Percentiles rank a stretch among this genome's conserved stretches.
phyloP scores from a whole-genome alignment of 2,329 filamentous ascomycete species.

The Sclerotinia minor region DNA sequence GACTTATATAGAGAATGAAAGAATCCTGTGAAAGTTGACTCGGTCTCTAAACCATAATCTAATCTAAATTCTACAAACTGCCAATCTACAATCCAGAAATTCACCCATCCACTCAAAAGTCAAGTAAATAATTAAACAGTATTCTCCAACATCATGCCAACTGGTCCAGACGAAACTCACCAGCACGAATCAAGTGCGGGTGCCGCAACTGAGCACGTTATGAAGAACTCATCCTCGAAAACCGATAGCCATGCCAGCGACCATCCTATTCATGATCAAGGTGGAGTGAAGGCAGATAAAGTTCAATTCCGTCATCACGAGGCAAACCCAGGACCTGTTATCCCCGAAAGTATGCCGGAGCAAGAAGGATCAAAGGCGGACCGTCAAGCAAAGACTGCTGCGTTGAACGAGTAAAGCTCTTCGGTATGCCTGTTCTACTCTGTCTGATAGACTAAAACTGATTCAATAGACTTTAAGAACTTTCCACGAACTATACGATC shows the following conservation, averaged over 20 bases:
- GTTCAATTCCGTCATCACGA: constrained; percentile 53
- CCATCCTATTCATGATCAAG: constrained; percentile 43
- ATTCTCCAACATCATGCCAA: constrained; percentile 42
- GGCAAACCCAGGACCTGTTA: constrained; percentile 59
- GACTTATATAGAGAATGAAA: constrained; percentile 20
- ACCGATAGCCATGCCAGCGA: constrained; percentile 43
- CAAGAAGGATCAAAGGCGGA: constrained; percentile 69
- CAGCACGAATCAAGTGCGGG: constrained; percentile 35
- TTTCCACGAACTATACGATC: not conserved
- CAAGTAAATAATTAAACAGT: constrained; percentile 20
- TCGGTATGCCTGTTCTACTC: constrained; percentile 31
- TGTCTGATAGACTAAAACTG: not conserved
- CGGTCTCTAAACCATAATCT: not conserved
- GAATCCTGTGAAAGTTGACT: not conserved
- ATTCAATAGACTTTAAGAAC: constrained; percentile 10
- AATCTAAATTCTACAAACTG: not conserved
- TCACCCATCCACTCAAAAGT: not conserved
- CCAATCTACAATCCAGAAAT: not conserved
- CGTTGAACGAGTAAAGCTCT: constrained; percentile 29
- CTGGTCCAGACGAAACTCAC: constrained; percentile 44
- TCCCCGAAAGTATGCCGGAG: constrained; percentile 54
- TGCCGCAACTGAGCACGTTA: constrained; percentile 43
- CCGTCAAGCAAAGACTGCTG: constrained; percentile 49
- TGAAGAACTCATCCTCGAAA: constrained; percentile 42
- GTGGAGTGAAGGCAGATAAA: constrained; percentile 47